These are phyloP conservation scores for Eucalyptus regnans DNA, from an alignment of 345 rosid species.

Conservation along the genomic window DNA sequence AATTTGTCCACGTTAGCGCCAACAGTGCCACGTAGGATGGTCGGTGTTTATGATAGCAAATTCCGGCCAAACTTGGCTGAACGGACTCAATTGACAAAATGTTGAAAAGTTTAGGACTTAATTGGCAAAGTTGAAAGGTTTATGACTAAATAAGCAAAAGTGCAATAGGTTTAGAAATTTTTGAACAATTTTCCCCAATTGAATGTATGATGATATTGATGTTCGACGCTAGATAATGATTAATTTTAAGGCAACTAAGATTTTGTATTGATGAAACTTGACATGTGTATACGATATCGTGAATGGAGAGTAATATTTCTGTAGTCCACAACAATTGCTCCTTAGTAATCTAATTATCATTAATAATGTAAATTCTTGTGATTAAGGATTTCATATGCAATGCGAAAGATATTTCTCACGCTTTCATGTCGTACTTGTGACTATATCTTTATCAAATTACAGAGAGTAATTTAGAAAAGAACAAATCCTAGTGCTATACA, in stretches of 20 bases:
- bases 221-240: background rate
- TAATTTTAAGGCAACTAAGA: background rate
- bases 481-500: background rate
- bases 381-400: background rate
- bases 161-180: too few species aligned
- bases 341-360: background rate
- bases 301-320: background rate
- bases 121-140: too few species aligned
- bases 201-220: background rate
- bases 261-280: background rate
- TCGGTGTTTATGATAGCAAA: too few species aligned
- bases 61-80: fast-evolving
- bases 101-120: too few species aligned
- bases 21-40: too few species aligned
- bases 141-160: too few species aligned
- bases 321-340: background rate
- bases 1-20: fast-evolving
- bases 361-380: background rate
- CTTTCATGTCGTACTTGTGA: background rate
- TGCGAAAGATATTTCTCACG: background rate
- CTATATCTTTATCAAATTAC: background rate
- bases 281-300: background rate
- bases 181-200: background rate
- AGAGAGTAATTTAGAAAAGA: background rate
- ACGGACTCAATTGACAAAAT: too few species aligned